Conservation (phyloP, 805 yeast genomes). For the Kazachstania taianensis region DNA sequence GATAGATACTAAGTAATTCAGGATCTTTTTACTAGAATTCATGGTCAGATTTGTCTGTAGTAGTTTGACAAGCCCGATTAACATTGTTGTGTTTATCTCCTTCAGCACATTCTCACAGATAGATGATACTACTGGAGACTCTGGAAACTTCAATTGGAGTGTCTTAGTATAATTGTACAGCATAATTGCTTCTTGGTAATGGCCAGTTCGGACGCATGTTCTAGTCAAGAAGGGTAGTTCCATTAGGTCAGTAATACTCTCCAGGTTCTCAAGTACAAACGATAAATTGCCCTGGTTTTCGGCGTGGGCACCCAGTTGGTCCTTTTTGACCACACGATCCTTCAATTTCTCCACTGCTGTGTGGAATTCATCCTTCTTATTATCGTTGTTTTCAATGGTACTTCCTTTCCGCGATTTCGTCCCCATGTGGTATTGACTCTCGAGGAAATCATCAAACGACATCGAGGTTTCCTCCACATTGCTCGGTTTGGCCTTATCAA, state of each 20-base stretch:
- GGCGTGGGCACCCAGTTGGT: slow-evolving; percentile 5
- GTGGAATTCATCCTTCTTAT: slow-evolving; percentile 27
- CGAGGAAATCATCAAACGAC: slow-evolving; percentile 5
- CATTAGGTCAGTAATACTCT: slow-evolving; percentile 62
- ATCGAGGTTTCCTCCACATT: neutral
- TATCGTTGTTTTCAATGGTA: slow-evolving; percentile 13
- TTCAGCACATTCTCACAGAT: slow-evolving; percentile 17
- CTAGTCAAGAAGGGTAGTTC: slow-evolving; percentile 76
- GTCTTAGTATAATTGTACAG: slow-evolving; percentile 65
- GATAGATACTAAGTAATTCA: slow-evolving; percentile 64
- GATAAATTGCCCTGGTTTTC: slow-evolving; percentile 21
- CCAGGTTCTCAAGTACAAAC: slow-evolving; percentile 48
- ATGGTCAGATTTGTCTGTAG: slow-evolving; percentile 70
- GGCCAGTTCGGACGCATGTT: slow-evolving; percentile 78
- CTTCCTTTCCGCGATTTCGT: slow-evolving; percentile 6
- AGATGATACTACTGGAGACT: slow-evolving; percentile 22
- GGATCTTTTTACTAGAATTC: slow-evolving; percentile 65
- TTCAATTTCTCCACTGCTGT: slow-evolving; percentile 19
- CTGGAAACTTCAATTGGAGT: slow-evolving; percentile 57
- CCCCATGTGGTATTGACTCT: neutral
- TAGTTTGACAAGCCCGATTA: slow-evolving; percentile 55
- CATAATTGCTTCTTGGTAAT: slow-evolving; percentile 83
- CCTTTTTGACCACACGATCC: slow-evolving; percentile 10
- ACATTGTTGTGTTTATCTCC: slow-evolving; percentile 45
- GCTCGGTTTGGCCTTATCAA: neutral